phyloP scores from a whole-genome alignment of 306 rosid genomes.

The Calophaca sinica region DNA sequence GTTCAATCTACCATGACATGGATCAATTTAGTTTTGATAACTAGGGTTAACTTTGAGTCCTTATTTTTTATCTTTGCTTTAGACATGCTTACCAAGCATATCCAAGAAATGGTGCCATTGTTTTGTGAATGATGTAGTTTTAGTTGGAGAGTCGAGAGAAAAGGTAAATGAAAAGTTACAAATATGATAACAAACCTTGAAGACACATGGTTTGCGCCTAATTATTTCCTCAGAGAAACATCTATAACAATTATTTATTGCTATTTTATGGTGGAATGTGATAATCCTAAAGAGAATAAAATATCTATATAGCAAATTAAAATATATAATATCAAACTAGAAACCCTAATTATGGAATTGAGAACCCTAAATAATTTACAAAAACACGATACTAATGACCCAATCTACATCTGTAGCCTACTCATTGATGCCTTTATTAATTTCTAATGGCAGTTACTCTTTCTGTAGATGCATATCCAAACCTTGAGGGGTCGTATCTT shows the following conservation, averaged over 20 bases:
- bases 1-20: too few species aligned
- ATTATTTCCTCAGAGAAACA: too few species aligned
- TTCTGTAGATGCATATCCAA: conserved; percentile 80
- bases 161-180: not conserved
- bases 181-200: not conserved
- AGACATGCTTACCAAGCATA: not conserved
- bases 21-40: too few species aligned
- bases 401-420: conserved; percentile 3
- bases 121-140: not conserved
- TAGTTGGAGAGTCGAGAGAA: too few species aligned
- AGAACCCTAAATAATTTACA: not conserved
- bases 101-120: not conserved
- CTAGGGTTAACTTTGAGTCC: too few species aligned
- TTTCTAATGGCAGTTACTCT: conserved; percentile 37
- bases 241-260: too few species aligned
- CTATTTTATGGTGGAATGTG: too few species aligned
- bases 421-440: conserved; percentile 23
- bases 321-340: not conserved
- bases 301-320: not conserved
- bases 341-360: not conserved
- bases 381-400: conserved; percentile 12
- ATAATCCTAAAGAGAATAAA: not conserved
- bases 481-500: conserved; percentile 87
- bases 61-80: not conserved
- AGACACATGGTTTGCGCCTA: too few species aligned